Base-by-base conservation (phyloP, 768 basidiomycete species). In the Tulasnella sp. region DNA sequence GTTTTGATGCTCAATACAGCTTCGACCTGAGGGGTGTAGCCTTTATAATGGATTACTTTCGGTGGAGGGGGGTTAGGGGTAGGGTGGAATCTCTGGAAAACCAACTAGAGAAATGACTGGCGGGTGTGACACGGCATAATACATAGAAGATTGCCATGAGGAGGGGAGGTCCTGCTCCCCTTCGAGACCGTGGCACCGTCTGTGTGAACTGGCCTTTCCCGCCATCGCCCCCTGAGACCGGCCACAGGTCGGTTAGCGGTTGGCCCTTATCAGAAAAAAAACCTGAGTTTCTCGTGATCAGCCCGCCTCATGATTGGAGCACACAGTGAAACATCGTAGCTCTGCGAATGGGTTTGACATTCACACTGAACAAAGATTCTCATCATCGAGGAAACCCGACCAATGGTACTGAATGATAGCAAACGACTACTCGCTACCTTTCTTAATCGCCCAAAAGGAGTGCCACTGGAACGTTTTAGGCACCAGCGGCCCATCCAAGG, bases 391-490 rank as follows among this genome's bases (percentile, higher is more conserved):
- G n/a, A n/a, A n/a, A n/a, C n/a, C n/a, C n/a, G n/a, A n/a, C n/a
- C n/a, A n/a, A n/a, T n/a, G n/a, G 52, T 12, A 24, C 7, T n/a
- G n/a, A 52, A n/a, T n/a, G 2, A n/a, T 52, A 6, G 24, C 1
- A 10, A 21, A 24, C 12, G n/a, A 24, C 36, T 27, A 68, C 12
- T 27, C 34, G 27, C 6, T 16, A 16, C 34, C 14, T 36, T 36
- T 75, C 31, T 52, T 75, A 9, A 75, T 36, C 5, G 75, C 75
- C 75, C 75, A 75, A 31, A 44, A 19, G 31, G 31, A 75, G n/a
- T 75, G 18, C 44, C 44, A 75, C 75, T 75, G 6, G 62, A 21
- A 40, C 42, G 34, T n/a, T n/a, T n/a, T 7, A 52, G 52, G 6
- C 52, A 52, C 24, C n/a, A 24, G 52, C 8, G n/a, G 52, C 24